Evolutionary conservation across 148 eudicot species (phyloP), one percentile per base, ranked within the genome.

Genomic region (Fagopyrum tataricum): DNA sequence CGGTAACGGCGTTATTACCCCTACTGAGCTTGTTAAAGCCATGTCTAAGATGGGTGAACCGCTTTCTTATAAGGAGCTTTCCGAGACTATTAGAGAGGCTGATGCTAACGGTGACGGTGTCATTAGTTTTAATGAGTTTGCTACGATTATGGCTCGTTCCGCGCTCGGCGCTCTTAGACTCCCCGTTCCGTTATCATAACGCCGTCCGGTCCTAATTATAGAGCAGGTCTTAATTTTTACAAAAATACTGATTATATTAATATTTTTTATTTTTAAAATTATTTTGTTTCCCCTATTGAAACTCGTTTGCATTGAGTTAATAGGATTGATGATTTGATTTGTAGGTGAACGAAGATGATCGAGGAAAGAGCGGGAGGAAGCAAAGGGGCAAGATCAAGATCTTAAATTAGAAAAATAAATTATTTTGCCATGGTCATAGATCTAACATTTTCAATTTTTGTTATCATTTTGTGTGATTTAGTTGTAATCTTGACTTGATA

Each of bases 31-130:
- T 1, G 85, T 87, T 0, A 85, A 85, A 0, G 83, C 88, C 7
- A 86, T 86, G 90, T 82, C 84, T 10, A 82, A 84, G 44, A 86
- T 86, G 89, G 89, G 87, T 3, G 85, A 82, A 69, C 84, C 83
- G 4, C 75, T 86, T 46, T 84, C 86, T 24, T 84, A 84, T 13
- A 71, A 21, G 12, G 85, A 84, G 62, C 76, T 84, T 2, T 68
- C 78, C 15, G 79, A 85, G 69, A 85, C 81, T 81, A 76, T 85
- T 13, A 70, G 59, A 8, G 84, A 81, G 68, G 88, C 86, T 0
- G 88, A 83, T 39, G 72, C 66, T 0, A 73, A 85, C 51, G 88
- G 86, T 0, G 88, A 85, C 59, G 88, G 88, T 2, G 88, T 85
- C 47, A 85, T 85, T 69, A 79, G 68, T 46, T 85, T 81, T 58